A percentile compares a stretch with the other conserved stretches of the same genome.
phyloP scores from a whole-genome alignment of 495 filamentous ascomycete species.

The Echria macrotheca region DNA sequence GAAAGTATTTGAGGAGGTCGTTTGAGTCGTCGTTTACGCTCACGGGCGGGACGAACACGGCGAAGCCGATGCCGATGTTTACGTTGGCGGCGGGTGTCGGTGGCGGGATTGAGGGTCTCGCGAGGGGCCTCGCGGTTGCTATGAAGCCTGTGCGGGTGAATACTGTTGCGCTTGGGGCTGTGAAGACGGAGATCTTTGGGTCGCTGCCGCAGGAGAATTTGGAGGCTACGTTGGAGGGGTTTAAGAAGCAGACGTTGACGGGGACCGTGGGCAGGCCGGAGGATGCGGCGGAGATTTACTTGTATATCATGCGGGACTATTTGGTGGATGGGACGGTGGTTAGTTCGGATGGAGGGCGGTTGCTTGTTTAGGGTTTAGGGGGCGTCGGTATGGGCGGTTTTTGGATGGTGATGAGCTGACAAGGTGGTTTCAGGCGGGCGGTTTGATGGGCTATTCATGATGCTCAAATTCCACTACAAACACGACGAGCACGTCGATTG shows the following conservation, averaged over 20 bases:
- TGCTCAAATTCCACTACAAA: not conserved
- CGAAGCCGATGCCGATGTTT: not conserved
- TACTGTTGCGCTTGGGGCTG: conserved; percentile 39
- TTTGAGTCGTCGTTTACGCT: conserved; percentile 48
- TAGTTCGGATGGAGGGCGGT: conserved; percentile 11
- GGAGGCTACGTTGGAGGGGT: conserved; percentile 27
- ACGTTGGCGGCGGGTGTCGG: conserved; percentile 3
- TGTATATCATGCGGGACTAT: conserved; percentile 56
- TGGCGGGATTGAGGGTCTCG: conserved; percentile 7
- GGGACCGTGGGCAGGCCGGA: conserved; percentile 44
- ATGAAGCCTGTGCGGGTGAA: conserved; percentile 13
- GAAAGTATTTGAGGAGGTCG: too few relatives aligned
- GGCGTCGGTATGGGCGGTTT: too few relatives aligned
- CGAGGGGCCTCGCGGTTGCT: conserved; percentile 14
- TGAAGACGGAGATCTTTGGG: conserved; percentile 47
- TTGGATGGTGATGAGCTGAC: too few relatives aligned
- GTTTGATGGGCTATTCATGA: conserved; percentile 1
- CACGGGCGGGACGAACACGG: conserved; percentile 43
- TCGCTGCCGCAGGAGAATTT: conserved; percentile 16
- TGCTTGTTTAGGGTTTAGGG: conserved; percentile 5
- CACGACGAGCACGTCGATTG: conserved; percentile 7
- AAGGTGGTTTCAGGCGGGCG: too few relatives aligned
- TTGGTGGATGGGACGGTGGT: conserved; percentile 9
- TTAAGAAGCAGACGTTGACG: conserved; percentile 29
- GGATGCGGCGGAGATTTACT: conserved; percentile 59